These are phyloP conservation scores for Diophrys appendiculata DNA, from an alignment of 73 alveolate genomes.

Conservation along the genomic window DNA sequence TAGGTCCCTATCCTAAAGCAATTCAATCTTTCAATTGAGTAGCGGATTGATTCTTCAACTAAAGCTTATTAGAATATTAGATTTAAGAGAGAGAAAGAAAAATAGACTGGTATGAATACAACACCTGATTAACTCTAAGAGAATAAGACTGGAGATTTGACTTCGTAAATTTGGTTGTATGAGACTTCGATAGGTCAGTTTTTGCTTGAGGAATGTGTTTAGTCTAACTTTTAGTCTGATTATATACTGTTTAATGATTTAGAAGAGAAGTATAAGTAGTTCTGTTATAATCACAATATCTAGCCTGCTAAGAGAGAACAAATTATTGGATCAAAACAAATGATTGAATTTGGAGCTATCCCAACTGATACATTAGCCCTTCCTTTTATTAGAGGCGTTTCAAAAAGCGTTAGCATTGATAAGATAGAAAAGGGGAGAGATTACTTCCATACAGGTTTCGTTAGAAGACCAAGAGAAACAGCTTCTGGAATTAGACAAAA, in stretches of 20 bases:
- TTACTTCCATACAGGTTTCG: not conserved
- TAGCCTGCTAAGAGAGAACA: not conserved
- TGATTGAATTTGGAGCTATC: constrained; percentile 20
- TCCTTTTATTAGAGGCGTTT: constrained; percentile 3
- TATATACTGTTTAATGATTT: constrained; percentile 15
- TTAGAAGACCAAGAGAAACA: not conserved
- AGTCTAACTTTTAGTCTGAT: constrained; percentile 8
- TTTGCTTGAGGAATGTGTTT: constrained; percentile 7
- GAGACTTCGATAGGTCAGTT: not conserved
- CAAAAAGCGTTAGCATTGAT: not conserved
- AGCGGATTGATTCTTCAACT: not conserved
- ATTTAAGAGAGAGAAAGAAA: constrained; percentile 2
- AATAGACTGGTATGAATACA: not conserved
- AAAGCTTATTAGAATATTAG: constrained; percentile 12
- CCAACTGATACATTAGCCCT: not conserved
- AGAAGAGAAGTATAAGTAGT: not conserved
- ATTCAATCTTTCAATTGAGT: not conserved
- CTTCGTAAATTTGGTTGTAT: too few relatives aligned
- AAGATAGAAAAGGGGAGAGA: not conserved
- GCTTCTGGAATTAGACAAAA: not conserved
- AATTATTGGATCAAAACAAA: constrained; percentile 9
- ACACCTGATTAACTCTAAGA: not conserved
- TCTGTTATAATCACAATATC: constrained; percentile 8
- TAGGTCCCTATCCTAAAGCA: not conserved
- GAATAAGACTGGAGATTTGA: not conserved